Evolutionary conservation across 2,329 filamentous ascomycete genomes (phyloP).

Genomic region (Coleophoma cylindrospora): DNA sequence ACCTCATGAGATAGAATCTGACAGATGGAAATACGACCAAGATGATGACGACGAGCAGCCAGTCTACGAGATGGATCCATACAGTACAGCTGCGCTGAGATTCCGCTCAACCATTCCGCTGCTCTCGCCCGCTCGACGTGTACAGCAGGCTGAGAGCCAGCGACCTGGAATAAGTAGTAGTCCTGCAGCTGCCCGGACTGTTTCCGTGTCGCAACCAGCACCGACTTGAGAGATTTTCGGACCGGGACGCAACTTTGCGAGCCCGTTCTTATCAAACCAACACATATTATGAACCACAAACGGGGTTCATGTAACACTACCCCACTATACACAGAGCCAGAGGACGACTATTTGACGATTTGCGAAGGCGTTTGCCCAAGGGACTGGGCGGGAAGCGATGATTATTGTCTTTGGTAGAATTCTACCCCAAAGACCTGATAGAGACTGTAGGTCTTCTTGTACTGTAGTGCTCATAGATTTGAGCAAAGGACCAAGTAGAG

Average conservation of each 20-base stretch:
- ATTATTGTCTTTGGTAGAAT: neutral
- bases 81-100: constrained; percentile 52
- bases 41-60: constrained; percentile 76
- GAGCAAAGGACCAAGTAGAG: neutral
- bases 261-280: neutral
- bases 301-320: neutral
- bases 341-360: neutral
- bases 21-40: constrained; percentile 83
- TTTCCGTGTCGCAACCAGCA: constrained; percentile 10
- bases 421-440: neutral
- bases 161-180: constrained; percentile 11
- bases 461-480: neutral
- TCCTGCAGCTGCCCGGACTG: constrained; percentile 16
- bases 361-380: constrained; percentile 21
- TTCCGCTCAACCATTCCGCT: constrained; percentile 45
- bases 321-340: neutral
- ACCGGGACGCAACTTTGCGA: neutral
- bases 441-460: neutral
- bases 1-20: constrained; percentile 42
- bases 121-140: constrained; percentile 16
- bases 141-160: constrained; percentile 13
- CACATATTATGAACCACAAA: neutral
- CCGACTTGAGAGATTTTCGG: constrained; percentile 3
- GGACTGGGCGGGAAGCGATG: neutral
- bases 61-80: constrained; percentile 72